phyloP scores from a whole-genome alignment of 805 yeast genomes.

The Ogataea ramenticola region DNA sequence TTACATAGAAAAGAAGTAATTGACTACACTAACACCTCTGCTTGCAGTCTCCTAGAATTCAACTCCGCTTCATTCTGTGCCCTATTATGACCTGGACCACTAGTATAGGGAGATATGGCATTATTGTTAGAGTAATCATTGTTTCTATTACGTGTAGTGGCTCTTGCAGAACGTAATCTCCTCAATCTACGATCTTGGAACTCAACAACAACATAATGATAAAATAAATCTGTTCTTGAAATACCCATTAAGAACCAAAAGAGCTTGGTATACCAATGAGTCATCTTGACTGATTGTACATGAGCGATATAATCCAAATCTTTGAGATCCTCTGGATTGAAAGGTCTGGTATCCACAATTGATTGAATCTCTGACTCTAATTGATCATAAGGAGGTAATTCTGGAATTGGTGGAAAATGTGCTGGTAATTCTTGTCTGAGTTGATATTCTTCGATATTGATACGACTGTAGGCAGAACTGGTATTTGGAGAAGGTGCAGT shows the following conservation, averaged over 20 bases:
- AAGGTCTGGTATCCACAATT: constrained; percentile 27
- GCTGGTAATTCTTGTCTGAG: neutral
- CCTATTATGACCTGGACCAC: neutral
- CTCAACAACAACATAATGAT: constrained; percentile 40
- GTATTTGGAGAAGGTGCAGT: neutral
- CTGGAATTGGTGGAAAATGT: constrained; percentile 11
- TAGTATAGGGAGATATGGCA: neutral
- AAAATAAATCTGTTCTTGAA: constrained; percentile 36
- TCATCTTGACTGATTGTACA: constrained; percentile 24
- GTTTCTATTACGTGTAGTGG: neutral
- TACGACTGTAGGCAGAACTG: neutral
- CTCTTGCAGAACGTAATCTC: constrained; percentile 9
- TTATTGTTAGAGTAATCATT: neutral
- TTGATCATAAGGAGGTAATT: constrained; percentile 16
- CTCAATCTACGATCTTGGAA: constrained; percentile 21
- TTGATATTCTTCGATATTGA: neutral
- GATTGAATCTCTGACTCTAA: constrained; percentile 16
- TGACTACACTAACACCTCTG: neutral
- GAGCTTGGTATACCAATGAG: constrained; percentile 20
- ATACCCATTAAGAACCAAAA: constrained; percentile 58
- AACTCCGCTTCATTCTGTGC: neutral
- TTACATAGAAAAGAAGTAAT: no score
- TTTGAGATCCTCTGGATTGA: constrained; percentile 33
- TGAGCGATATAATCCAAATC: constrained; percentile 40
- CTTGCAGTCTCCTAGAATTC: neutral